Evolutionary conservation across 768 basidiomycete species (phyloP).

Genomic region (Pleurotus salmoneostramineus): DNA sequence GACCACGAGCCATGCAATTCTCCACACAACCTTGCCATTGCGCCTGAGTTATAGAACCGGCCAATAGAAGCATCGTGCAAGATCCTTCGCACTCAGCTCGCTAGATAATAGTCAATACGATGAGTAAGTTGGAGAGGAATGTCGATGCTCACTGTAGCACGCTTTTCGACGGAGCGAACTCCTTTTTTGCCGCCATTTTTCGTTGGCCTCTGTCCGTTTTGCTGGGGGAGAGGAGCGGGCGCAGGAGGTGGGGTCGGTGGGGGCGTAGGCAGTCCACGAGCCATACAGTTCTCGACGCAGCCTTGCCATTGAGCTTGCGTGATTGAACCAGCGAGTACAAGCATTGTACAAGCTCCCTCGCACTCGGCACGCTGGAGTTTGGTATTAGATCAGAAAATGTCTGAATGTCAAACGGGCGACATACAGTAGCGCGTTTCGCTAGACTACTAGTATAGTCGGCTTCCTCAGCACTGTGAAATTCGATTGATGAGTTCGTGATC

Average conservation of each 20-base stretch:
- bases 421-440: not conserved
- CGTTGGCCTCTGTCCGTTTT: not conserved
- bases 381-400: not conserved
- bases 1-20: not conserved
- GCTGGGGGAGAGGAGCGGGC: not conserved
- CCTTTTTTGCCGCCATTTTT: not conserved
- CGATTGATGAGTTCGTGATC: not conserved
- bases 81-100: not conserved
- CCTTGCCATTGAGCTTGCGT: not conserved
- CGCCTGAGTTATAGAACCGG: not conserved
- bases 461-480: no score
- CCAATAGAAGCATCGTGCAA: not conserved
- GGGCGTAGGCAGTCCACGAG: no score
- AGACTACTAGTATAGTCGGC: not conserved
- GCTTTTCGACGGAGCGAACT: not conserved
- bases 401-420: not conserved
- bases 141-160: not conserved
- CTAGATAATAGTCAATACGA: not conserved
- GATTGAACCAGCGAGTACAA: not conserved
- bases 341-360: not conserved
- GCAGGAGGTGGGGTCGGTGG: not conserved
- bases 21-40: not conserved
- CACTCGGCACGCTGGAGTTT: not conserved
- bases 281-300: not conserved
- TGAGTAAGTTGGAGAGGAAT: not conserved